Evolutionary conservation across 2,329 filamentous ascomycete species (phyloP).

Genomic region (Sporothrix euskadiensis): DNA sequence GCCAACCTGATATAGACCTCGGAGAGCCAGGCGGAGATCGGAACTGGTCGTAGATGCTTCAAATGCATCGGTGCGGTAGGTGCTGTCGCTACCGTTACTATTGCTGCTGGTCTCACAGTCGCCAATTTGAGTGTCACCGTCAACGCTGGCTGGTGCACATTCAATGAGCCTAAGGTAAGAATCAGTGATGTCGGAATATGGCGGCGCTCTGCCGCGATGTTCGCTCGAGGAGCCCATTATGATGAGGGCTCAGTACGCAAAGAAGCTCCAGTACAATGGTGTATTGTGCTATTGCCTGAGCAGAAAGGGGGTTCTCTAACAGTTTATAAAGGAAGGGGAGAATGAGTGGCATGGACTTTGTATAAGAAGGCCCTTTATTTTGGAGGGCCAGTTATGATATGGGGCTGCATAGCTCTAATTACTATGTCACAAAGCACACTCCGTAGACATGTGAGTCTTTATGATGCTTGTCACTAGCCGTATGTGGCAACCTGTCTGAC

Average conservation of each 20-base stretch:
- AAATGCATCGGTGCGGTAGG: constrained; percentile 17
- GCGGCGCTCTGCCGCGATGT: neutral
- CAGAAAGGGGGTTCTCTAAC: neutral
- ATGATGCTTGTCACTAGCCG: neutral
- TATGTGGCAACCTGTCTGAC: neutral
- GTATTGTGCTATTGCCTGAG: no score
- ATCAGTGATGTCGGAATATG: neutral
- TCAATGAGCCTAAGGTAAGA: neutral
- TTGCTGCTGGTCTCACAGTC: neutral
- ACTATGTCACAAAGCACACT: no score
- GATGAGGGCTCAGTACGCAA: neutral
- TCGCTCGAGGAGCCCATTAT: neutral
- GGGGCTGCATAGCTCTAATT: no score
- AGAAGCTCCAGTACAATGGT: neutral
- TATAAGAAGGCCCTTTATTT: no score
- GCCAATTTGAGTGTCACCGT: neutral
- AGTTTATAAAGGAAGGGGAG: neutral
- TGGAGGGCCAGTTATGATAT: no score
- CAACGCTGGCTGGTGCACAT: neutral
- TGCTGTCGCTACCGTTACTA: neutral
- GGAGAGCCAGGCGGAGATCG: neutral
- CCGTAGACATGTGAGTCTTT: neutral
- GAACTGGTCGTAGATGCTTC: neutral
- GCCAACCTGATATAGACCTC: constrained; percentile 19
- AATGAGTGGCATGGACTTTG: neutral